Conservation (phyloP, 164 flowering plant genomes). For the Vitis labrusca region DNA sequence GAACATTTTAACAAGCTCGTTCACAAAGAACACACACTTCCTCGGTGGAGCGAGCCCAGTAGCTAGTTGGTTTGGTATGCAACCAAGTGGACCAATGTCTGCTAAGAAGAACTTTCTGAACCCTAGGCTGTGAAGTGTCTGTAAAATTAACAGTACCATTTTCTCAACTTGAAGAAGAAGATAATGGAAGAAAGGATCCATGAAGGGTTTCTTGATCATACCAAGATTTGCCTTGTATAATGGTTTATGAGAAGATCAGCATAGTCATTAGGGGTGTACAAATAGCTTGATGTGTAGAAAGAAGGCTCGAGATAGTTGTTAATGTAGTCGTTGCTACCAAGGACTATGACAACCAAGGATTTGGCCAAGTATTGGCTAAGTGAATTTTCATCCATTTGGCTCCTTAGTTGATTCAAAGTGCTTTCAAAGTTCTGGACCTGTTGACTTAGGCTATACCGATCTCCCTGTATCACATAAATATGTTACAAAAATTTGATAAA, state of each 20-base stretch:
- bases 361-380: constrained; percentile 21
- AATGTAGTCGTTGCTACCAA: constrained; percentile 53
- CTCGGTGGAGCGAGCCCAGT: constrained; percentile 30
- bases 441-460: constrained; percentile 36
- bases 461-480: constrained; percentile 30
- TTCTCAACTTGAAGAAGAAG: no score
- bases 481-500: no score
- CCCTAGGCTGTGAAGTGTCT: constrained; percentile 40
- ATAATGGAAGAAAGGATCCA: no score
- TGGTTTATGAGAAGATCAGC: constrained; percentile 36
- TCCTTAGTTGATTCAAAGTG: constrained; percentile 22
- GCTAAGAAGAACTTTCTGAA: constrained; percentile 42
- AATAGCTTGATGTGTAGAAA: constrained; percentile 25
- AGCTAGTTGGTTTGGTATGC: constrained; percentile 47
- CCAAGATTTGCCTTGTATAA: constrained; percentile 41
- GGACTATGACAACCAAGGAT: constrained; percentile 25
- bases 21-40: constrained; percentile 33
- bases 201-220: constrained; percentile 2
- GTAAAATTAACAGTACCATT: not conserved
- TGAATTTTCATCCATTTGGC: constrained; percentile 18
- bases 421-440: constrained; percentile 40
- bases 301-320: constrained; percentile 43
- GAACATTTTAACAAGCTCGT: constrained; percentile 36
- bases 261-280: constrained; percentile 26
- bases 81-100: constrained; percentile 53